A percentile compares a stretch with the other conserved stretches of the same genome.
Conservation (phyloP, 352 stramenopile genomes). For the Phytophthora macrochlamydospora region DNA sequence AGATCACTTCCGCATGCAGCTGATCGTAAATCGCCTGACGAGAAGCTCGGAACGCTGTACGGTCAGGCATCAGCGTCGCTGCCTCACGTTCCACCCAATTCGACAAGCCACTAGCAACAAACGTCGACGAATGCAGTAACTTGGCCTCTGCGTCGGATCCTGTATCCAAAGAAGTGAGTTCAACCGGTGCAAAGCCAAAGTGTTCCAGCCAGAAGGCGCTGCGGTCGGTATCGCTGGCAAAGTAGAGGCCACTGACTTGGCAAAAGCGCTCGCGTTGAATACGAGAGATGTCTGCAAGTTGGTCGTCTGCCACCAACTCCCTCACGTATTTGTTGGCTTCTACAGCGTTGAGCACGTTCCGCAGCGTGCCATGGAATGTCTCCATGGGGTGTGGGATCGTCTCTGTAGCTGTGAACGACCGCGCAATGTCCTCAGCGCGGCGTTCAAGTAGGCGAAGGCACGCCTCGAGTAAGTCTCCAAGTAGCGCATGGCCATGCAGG, state of each 20-base stretch:
- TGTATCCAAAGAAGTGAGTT: constrained; percentile 12
- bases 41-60: constrained; percentile 54
- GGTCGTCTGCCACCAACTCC: constrained; percentile 61
- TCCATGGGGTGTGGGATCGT: constrained; percentile 73
- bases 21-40: constrained; percentile 77
- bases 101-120: constrained; percentile 52
- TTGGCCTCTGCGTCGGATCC: constrained; percentile 24
- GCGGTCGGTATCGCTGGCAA: constrained; percentile 47
- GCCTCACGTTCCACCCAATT: constrained; percentile 58
- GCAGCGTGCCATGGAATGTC: constrained; percentile 75
- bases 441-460: constrained; percentile 59
- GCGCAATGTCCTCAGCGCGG: constrained; percentile 41
- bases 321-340: constrained; percentile 71
- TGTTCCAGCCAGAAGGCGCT: constrained; percentile 66
- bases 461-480: constrained; percentile 62
- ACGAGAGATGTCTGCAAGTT: constrained; percentile 57
- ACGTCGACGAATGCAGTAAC: constrained; percentile 39
- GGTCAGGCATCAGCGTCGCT: constrained; percentile 64
- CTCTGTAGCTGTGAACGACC: constrained; percentile 53
- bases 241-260: constrained; percentile 78
- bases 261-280: constrained; percentile 77
- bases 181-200: constrained; percentile 63
- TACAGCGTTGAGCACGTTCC: constrained; percentile 72
- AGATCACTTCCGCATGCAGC: constrained; percentile 62
- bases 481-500: constrained; percentile 63